Conservation (phyloP, 176 grass and related monocot genomes). For the Microstegium vimineum region DNA sequence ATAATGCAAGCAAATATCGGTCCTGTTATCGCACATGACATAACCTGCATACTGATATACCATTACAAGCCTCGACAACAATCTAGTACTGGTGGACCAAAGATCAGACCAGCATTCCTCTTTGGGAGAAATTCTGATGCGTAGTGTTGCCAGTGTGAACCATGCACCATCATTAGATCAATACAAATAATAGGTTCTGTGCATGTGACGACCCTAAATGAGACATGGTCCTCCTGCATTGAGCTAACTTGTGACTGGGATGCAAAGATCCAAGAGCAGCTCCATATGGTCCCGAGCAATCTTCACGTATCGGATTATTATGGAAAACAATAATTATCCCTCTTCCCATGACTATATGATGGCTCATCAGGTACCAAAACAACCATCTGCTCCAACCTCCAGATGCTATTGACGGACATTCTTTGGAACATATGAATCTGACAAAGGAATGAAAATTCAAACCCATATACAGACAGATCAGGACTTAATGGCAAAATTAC, state of each 20-base stretch:
- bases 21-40: background rate
- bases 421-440: slow-evolving; percentile 35
- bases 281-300: slow-evolving; percentile 34
- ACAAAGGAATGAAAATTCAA: slow-evolving; percentile 32
- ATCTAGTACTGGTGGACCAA: slow-evolving; percentile 4
- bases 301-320: background rate
- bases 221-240: slow-evolving; percentile 19
- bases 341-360: slow-evolving; percentile 13
- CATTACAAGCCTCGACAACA: background rate
- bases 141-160: background rate
- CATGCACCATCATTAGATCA: slow-evolving; percentile 16
- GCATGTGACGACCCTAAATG: slow-evolving; percentile 18
- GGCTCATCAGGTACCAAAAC: slow-evolving; percentile 14
- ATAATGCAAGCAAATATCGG: slow-evolving; percentile 17
- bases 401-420: slow-evolving; percentile 16
- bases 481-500: slow-evolving; percentile 18
- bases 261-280: slow-evolving; percentile 21
- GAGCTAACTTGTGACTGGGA: slow-evolving; percentile 19
- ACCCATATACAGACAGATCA: slow-evolving; percentile 10
- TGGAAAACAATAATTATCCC: slow-evolving; percentile 5
- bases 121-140: background rate
- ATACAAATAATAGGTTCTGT: slow-evolving; percentile 1
- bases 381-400: background rate
- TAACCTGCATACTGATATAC: slow-evolving; percentile 19
- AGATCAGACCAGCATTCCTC: slow-evolving; percentile 21